phyloP scores from a whole-genome alignment of 371 early-diverging fungal genomes.

The Coemansia sp. region DNA sequence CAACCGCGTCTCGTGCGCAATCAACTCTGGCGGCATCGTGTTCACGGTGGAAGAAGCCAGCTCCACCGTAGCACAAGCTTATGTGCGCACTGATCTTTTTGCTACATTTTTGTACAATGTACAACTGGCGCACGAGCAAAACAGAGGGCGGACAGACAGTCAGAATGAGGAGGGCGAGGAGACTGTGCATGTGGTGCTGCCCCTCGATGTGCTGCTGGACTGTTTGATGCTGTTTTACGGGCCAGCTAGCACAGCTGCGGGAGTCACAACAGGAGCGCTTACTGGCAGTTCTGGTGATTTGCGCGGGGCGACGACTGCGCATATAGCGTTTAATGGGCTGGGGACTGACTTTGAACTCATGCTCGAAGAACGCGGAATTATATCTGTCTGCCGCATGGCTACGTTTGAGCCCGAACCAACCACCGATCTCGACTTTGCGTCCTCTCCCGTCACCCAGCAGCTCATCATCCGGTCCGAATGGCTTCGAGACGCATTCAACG shows the following conservation, averaged over 20 bases:
- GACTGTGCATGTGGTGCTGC: conserved; percentile 44
- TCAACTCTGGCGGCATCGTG: conserved; percentile 41
- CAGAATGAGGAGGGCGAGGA: conserved; percentile 10
- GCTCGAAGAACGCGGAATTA: conserved; percentile 54
- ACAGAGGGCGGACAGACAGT: conserved; percentile 4
- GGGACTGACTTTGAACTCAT: conserved; percentile 50
- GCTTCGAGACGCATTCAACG: conserved; percentile 56
- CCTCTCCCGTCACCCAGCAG: conserved; percentile 43
- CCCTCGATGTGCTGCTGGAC: conserved; percentile 52
- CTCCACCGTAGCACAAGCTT: conserved; percentile 51
- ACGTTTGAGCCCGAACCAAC: conserved; percentile 52
- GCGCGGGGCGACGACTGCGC: conserved; percentile 47
- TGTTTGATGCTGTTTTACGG: conserved; percentile 57
- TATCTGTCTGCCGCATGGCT: conserved; percentile 54
- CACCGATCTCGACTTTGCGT: conserved; percentile 50
- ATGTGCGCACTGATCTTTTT: conserved; percentile 48
- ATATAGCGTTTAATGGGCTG: conserved; percentile 42
- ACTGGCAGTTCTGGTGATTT: conserved; percentile 20
- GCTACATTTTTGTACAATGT: conserved; percentile 42
- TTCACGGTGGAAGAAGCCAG: conserved; percentile 55
- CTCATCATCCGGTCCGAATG: conserved; percentile 57
- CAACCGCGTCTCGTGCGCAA: conserved; percentile 34
- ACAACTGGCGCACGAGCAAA: conserved; percentile 9
- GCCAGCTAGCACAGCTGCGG: conserved; percentile 10
- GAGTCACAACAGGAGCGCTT: conserved; percentile 11